Evolutionary conservation across 1,284 basidiomycete genomes (phyloP).

Genomic region (Ustilago tritici): DNA sequence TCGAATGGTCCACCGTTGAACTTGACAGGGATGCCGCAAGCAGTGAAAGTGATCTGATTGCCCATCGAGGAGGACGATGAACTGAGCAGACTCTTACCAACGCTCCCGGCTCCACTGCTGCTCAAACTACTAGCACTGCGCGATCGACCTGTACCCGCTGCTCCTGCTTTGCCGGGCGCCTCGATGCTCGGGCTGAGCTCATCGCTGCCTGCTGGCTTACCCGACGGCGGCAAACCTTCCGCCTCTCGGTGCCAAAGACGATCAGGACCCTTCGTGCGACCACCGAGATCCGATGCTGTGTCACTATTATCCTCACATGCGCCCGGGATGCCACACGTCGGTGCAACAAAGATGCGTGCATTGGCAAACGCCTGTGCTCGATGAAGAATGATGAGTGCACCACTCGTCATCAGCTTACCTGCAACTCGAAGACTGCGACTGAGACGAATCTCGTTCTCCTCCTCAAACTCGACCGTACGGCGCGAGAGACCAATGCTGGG

Average conservation of each 20-base stretch:
- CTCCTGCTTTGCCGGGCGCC: neutral
- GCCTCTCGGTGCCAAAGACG: conserved; percentile 46
- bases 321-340: conserved; percentile 60
- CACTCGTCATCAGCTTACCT: conserved; percentile 63
- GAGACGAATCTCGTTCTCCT: conserved; percentile 51
- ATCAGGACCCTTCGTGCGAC: conserved; percentile 25
- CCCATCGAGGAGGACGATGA: conserved; percentile 21
- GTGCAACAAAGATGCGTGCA: conserved; percentile 59
- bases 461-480: conserved; percentile 39
- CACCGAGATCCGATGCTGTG: conserved; percentile 34
- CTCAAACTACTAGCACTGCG: conserved; percentile 38
- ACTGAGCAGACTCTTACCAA: conserved; percentile 27
- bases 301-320: conserved; percentile 48
- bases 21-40: conserved; percentile 36
- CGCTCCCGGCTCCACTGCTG: conserved; percentile 38
- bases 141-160: conserved; percentile 15
- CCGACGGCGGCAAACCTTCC: conserved; percentile 32
- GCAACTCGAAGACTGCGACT: conserved; percentile 50
- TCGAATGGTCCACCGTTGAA: conserved; percentile 61
- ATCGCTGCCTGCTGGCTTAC: conserved; percentile 24
- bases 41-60: conserved; percentile 15
- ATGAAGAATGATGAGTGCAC: conserved; percentile 60
- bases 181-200: conserved; percentile 25
- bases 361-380: conserved; percentile 62
- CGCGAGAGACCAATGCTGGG: conserved; percentile 40